Evolutionary conservation across 306 rosid species (phyloP), one percentile per base, ranked within the genome.

Genomic region (Mucuna pruriens): DNA sequence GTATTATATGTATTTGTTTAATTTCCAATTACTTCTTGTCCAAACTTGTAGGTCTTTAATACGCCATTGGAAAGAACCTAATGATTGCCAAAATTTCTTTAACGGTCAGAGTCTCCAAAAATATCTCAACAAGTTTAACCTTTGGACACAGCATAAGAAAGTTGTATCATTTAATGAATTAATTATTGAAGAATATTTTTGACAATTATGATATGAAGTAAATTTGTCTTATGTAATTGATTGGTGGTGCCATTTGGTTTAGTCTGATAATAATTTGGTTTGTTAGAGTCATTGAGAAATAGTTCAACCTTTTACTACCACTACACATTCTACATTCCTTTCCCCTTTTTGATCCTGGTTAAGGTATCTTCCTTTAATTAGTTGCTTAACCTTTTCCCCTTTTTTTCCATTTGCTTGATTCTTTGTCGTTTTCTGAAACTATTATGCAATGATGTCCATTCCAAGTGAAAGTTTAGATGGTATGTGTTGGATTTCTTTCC

Each of bases 401-500:
- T 71, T 52, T 42, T 0, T 5, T 23, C 45, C 34, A 63, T 15
- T 54, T 60, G 63, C 22, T 82, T 63, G 7, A 83, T 74, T 76
- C 68, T 75, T 62, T 75, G 19, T 31, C 26, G 60, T 74, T 81
- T 83, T 68, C 7, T 58, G 66, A 19, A 61, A 26, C 29, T 75
- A 26, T 64, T 57, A n/a, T n/a, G 83, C 79, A 84, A 86, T 86
- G 86, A 87, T 86, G 60, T 86, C 84, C 52, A 74, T 88, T 62
- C 85, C 91, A 49, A 51, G 88, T 52, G 89, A 54, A 54, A 19
- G 9, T 19, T 20, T 54, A 25, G 23, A 9, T 20, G 9, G 87
- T 88, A 62, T 78, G 88, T 88, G 82, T 19, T 77, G 5, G 29
- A 40, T 74, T 81, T 58, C 33, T 78, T 79, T 42, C 58, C 17